A percentile compares a stretch with the other conserved stretches of the same genome.
These are phyloP conservation scores for Pochonia chlamydosporia DNA, from an alignment of 2,329 filamentous ascomycete species.

Conservation along the genomic window DNA sequence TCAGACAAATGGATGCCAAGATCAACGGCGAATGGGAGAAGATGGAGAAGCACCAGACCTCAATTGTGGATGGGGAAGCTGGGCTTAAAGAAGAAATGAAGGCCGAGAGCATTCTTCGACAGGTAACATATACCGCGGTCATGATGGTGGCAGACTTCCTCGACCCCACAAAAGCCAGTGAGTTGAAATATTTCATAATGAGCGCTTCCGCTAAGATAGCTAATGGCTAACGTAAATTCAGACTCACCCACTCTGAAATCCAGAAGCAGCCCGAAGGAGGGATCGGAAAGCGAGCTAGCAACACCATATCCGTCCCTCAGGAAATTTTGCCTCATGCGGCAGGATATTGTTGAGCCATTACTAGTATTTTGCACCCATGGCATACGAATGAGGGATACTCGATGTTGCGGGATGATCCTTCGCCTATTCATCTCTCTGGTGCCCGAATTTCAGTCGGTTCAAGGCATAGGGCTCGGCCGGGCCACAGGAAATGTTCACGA, in stretches of 20 bases:
- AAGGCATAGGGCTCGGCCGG: constrained; percentile 17
- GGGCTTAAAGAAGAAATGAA: constrained; percentile 92
- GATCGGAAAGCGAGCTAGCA: not conserved
- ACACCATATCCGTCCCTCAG: constrained; percentile 57
- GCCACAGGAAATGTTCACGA: constrained; percentile 18
- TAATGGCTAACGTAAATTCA: constrained; percentile 4
- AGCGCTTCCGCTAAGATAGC: not conserved
- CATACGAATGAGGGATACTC: constrained; percentile 81
- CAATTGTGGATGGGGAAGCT: constrained; percentile 67
- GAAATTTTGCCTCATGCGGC: constrained; percentile 74
- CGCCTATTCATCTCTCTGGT: constrained; percentile 82
- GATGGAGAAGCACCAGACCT: constrained; percentile 57
- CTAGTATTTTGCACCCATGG: constrained; percentile 89
- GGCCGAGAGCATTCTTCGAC: constrained; percentile 87
- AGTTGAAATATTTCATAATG: constrained; percentile 19
- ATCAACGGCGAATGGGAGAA: constrained; percentile 82
- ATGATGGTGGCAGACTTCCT: constrained; percentile 87
- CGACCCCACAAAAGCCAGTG: constrained; percentile 65
- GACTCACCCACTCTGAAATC: constrained; percentile 3
- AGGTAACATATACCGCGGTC: constrained; percentile 87
- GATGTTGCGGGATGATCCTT: constrained; percentile 80
- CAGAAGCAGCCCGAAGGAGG: constrained; percentile 1
- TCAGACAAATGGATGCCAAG: constrained; percentile 81
- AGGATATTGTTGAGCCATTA: constrained; percentile 76
- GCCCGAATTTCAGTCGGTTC: constrained; percentile 66